phyloP scores from a whole-genome alignment of 139 green algal genomes.

The Chlorella sp. region DNA sequence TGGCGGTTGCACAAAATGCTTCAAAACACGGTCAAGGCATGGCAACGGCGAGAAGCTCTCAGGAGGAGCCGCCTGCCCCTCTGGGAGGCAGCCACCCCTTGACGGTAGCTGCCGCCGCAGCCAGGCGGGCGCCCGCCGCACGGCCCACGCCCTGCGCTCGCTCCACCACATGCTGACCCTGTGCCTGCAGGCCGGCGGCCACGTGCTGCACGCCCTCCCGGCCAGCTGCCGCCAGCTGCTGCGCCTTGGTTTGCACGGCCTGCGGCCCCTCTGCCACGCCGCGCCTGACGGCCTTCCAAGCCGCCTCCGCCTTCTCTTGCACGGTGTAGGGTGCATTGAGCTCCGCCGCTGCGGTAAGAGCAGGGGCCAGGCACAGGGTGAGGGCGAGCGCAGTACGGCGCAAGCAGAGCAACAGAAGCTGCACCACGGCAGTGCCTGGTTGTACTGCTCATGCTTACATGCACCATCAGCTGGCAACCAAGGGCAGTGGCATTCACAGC shows the following conservation, averaged over 20 bases:
- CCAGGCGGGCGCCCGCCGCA: not conserved
- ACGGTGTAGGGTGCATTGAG: not conserved
- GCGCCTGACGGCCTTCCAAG: not conserved
- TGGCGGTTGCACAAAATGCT: too few species aligned
- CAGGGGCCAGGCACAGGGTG: not conserved
- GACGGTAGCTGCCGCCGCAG: not conserved
- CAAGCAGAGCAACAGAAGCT: too few species aligned
- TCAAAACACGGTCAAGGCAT: too few species aligned
- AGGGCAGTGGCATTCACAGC: not conserved
- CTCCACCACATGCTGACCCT: not conserved
- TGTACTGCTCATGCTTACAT: too few species aligned
- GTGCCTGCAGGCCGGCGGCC: not conserved
- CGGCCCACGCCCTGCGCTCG: not conserved
- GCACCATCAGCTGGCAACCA: too few species aligned
- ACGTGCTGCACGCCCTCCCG: not conserved
- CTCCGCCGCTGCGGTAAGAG: constrained; percentile 1
- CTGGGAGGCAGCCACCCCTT: not conserved
- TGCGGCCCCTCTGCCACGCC: not conserved
- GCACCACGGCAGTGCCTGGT: too few species aligned
- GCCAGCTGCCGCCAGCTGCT: not conserved
- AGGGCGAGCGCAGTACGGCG: too few species aligned
- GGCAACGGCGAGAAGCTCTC: too few species aligned
- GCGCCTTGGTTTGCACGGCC: not conserved
- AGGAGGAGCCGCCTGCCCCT: not conserved
- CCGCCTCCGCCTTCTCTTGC: not conserved